These are phyloP conservation scores for Carex sylvatica DNA, from an alignment of 202 grass and related monocot species.

Conservation along the genomic window DNA sequence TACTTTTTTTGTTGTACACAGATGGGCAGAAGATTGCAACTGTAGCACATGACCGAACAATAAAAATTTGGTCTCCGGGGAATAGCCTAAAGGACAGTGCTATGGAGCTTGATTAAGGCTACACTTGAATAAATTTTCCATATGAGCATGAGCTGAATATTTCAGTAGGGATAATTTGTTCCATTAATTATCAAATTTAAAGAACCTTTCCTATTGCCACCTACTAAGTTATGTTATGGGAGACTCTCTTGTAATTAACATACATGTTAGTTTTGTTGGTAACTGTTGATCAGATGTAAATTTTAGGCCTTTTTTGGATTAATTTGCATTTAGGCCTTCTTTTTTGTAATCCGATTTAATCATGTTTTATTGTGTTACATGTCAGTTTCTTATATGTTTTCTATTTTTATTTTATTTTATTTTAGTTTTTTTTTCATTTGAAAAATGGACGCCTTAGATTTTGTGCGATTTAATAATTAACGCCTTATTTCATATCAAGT, in stretches of 20 bases:
- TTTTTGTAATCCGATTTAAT: not conserved
- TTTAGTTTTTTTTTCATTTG: not conserved
- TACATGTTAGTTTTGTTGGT: not conserved
- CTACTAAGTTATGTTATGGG: not conserved
- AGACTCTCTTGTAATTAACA: not conserved
- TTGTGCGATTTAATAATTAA: not conserved
- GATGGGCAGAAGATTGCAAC: conserved; percentile 93
- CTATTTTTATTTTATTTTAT: too few relatives aligned
- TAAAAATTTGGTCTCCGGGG: conserved; percentile 83
- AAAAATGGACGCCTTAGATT: not conserved
- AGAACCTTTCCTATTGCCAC: not conserved
- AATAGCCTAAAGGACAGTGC: conserved; percentile 46
- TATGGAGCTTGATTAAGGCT: conserved; percentile 73
- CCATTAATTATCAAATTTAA: not conserved
- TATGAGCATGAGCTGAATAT: not conserved
- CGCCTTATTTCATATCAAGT: not conserved
- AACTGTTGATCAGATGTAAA: conserved; percentile 3
- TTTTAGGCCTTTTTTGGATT: not conserved
- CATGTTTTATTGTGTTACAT: not conserved
- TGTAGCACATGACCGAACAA: conserved; percentile 86
- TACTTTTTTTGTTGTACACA: conserved; percentile 31
- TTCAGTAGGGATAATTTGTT: not conserved
- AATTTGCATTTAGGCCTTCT: not conserved
- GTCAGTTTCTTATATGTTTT: not conserved
- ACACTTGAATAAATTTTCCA: not conserved